Evolutionary conservation across 169 alveolate genomes (phyloP).

Genomic region (Plasmodium billcollinsi): DNA sequence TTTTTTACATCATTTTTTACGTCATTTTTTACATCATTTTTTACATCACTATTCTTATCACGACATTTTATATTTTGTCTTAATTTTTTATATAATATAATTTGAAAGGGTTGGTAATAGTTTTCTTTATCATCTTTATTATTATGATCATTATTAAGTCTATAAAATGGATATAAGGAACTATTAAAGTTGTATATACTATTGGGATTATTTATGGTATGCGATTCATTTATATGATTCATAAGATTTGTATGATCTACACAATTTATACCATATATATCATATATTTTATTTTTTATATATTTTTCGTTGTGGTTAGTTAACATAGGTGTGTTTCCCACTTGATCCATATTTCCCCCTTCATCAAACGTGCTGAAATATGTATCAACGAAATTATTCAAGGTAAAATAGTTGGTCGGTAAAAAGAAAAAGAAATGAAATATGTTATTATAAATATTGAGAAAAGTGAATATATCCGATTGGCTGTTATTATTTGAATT

Average conservation of each 20-base stretch:
- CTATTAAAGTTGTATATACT: too few relatives aligned
- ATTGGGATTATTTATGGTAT: too few relatives aligned
- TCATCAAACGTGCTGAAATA: not conserved
- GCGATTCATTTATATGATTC: too few relatives aligned
- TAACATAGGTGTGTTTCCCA: not conserved
- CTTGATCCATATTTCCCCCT: not conserved
- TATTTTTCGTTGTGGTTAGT: not conserved
- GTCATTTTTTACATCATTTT: not conserved
- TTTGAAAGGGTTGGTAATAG: too few relatives aligned
- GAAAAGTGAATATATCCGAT: conserved; percentile 49
- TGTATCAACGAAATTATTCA: conserved; percentile 18
- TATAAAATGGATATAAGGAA: too few relatives aligned
- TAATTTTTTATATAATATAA: too few relatives aligned
- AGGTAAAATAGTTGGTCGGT: conserved; percentile 40
- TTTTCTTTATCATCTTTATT: too few relatives aligned
- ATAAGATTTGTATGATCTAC: too few relatives aligned
- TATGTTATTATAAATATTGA: conserved; percentile 37
- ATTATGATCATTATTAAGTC: too few relatives aligned
- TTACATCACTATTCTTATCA: too few relatives aligned
- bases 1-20: not conserved
- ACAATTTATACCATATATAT: not conserved
- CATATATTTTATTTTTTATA: not conserved
- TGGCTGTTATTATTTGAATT: not conserved
- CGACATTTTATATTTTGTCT: too few relatives aligned
- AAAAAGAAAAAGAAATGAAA: conserved; percentile 62